phyloP scores from a whole-genome alignment of 2,329 filamentous ascomycete species.

The Knufia fluminis region DNA sequence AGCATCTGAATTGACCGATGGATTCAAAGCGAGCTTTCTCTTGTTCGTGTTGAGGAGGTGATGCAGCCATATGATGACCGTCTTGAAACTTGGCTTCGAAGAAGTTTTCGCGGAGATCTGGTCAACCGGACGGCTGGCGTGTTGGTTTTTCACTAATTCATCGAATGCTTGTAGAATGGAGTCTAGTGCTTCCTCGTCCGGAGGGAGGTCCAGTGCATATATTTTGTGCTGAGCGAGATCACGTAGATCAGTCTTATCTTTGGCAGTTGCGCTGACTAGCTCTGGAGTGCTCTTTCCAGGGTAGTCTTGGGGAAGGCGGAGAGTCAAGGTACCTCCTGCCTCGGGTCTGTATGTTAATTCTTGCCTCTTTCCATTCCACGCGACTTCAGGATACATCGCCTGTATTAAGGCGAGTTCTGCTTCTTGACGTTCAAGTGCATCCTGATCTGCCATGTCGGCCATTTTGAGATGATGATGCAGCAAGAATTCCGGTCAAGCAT shows the following conservation, averaged over 20 bases:
- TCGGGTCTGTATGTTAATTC: constrained; percentile 15
- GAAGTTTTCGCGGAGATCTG: not conserved
- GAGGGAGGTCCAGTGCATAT: not conserved
- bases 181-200: constrained; percentile 16
- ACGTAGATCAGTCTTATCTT: constrained; percentile 13
- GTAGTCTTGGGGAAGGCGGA: constrained; percentile 14
- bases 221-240: constrained; percentile 9
- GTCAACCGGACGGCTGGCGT: not conserved
- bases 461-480: too few species aligned
- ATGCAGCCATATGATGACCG: constrained; percentile 21
- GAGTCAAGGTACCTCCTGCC: not conserved
- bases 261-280: constrained; percentile 14
- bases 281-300: constrained; percentile 10
- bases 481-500: too few species aligned
- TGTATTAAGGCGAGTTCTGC: constrained; percentile 17
- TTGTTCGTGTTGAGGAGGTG: constrained; percentile 20
- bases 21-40: constrained; percentile 17
- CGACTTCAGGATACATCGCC: constrained; percentile 18
- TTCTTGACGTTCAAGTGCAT: constrained; percentile 11
- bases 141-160: constrained; percentile 1
- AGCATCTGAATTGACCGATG: not conserved
- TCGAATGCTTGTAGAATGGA: constrained; percentile 14
- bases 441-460: not conserved
- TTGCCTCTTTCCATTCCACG: constrained; percentile 10
- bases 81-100: constrained; percentile 9